These are phyloP conservation scores for Chlamydomonas applanata DNA, from an alignment of 139 green algal species.

Conservation along the genomic window DNA sequence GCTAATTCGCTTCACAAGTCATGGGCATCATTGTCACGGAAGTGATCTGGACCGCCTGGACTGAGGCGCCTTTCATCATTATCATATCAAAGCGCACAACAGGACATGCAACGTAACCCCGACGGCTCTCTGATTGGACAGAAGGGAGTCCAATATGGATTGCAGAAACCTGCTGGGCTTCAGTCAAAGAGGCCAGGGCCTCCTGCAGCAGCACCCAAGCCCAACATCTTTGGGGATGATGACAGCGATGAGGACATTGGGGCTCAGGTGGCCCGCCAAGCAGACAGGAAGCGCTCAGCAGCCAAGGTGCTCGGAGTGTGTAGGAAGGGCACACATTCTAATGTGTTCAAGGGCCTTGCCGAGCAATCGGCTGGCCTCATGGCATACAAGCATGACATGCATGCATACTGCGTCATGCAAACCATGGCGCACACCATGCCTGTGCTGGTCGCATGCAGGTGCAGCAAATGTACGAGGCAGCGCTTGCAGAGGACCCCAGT, in stretches of 20 bases:
- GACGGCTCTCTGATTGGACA: conserved; percentile 47
- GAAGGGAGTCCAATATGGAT: conserved; percentile 79
- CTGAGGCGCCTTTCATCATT: too few species aligned
- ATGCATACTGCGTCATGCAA: too few species aligned
- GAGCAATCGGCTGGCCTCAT: too few species aligned
- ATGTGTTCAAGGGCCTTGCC: too few species aligned
- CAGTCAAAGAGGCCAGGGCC: conserved; percentile 16
- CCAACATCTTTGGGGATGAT: conserved; percentile 64
- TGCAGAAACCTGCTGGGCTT: conserved; percentile 43
- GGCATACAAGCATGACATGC: too few species aligned
- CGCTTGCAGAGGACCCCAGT: conserved; percentile 82
- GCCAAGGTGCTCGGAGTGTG: conserved; percentile 63
- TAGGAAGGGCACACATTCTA: too few species aligned
- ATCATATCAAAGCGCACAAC: too few species aligned
- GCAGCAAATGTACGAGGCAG: conserved; percentile 71
- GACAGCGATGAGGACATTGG: conserved; percentile 59
- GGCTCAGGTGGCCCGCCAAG: conserved; percentile 60
- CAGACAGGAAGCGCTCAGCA: conserved; percentile 59
- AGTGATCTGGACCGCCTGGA: too few species aligned
- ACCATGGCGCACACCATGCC: too few species aligned
- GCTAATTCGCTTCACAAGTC: too few species aligned
- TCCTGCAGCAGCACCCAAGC: background rate
- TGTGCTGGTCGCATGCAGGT: conserved; percentile 46
- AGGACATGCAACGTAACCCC: too few species aligned
- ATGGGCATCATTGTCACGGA: too few species aligned